Evolutionary conservation across 768 basidiomycete genomes (phyloP).

Genomic region (Tricholoma bakamatsutake): DNA sequence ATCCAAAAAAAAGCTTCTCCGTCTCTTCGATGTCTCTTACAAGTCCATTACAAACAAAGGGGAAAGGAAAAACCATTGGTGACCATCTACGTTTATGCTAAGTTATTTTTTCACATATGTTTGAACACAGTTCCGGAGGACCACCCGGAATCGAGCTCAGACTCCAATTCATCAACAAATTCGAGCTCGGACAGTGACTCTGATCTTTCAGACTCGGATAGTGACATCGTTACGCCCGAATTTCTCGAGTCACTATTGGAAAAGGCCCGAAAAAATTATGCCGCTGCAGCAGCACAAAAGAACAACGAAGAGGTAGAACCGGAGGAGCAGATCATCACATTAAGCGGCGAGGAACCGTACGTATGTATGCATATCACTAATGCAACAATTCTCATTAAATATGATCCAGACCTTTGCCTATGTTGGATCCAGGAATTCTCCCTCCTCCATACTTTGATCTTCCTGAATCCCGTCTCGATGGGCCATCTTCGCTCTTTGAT

Average conservation of each 20-base stretch:
- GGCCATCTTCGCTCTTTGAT: conserved; percentile 48
- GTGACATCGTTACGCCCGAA: conserved; percentile 47
- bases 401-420: conserved; percentile 48
- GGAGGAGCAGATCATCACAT: conserved; percentile 51
- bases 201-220: conserved; percentile 33
- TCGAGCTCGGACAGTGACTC: conserved; percentile 32
- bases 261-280: conserved; percentile 50
- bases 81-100: background rate
- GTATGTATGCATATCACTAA: conserved; percentile 5
- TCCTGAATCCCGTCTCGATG: conserved; percentile 34
- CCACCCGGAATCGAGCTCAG: background rate
- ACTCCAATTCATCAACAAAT: conserved; percentile 18
- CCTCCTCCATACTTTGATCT: conserved; percentile 62
- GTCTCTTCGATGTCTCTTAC: conserved; percentile 13
- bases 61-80: conserved; percentile 41
- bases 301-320: conserved; percentile 17
- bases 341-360: conserved; percentile 37
- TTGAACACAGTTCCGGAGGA: background rate
- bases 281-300: conserved; percentile 24
- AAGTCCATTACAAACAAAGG: conserved; percentile 27
- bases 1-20: background rate
- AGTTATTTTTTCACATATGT: background rate
- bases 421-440: conserved; percentile 58
- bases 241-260: conserved; percentile 60
- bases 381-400: background rate